A percentile compares a stretch with the other conserved stretches of the same genome.
Conservation (phyloP, 1,139 yeast genomes). For the Pichia terricola region DNA sequence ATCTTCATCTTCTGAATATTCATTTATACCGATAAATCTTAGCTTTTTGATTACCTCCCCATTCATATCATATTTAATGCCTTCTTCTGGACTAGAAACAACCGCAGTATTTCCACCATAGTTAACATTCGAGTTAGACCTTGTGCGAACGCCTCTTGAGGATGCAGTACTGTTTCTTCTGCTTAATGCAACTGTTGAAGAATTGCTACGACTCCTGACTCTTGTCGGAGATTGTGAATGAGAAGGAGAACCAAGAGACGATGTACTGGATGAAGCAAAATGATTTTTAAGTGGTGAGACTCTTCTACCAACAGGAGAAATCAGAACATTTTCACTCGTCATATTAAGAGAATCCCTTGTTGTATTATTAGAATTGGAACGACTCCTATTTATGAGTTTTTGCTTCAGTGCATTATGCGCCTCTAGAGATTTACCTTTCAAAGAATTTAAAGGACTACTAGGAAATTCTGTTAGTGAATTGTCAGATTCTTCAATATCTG, state of each 20-base stretch:
- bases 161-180: slow-evolving; percentile 6
- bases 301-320: neutral
- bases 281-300: neutral
- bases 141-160: slow-evolving; percentile 1
- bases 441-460: slow-evolving; percentile 23
- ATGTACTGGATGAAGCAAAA: neutral
- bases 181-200: neutral
- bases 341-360: neutral
- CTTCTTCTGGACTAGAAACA: slow-evolving; percentile 11
- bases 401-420: slow-evolving; percentile 13
- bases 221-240: slow-evolving; percentile 12
- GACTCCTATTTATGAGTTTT: slow-evolving; percentile 11
- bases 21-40: slow-evolving; percentile 44
- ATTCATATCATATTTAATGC: slow-evolving; percentile 6
- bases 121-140: neutral
- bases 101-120: slow-evolving; percentile 18
- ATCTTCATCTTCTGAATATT: slow-evolving; percentile 45
- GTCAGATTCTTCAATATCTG: neutral
- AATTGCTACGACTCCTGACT: slow-evolving; percentile 19
- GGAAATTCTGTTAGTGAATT: slow-evolving; percentile 6
- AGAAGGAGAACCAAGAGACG: slow-evolving; percentile 2
- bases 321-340: neutral
- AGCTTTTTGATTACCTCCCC: slow-evolving; percentile 32
- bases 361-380: slow-evolving; percentile 13
- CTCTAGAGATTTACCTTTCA: slow-evolving; percentile 14